Evolutionary conservation across 768 basidiomycete species (phyloP).

Genomic region (Russula foetens): DNA sequence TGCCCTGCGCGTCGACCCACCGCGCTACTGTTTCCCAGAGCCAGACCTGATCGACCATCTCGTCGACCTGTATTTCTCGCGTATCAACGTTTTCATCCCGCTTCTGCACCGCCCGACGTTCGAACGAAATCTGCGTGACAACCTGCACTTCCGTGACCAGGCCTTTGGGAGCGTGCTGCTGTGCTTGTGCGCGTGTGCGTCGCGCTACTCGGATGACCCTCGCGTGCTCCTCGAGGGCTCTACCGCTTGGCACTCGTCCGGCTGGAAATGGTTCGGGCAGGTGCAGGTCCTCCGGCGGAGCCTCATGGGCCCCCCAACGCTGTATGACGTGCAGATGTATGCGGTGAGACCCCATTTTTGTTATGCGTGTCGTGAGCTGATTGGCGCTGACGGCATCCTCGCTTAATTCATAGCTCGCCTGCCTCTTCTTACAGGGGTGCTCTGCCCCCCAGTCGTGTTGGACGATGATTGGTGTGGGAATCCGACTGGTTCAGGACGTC

Average conservation of each 20-base stretch:
- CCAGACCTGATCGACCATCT: constrained; percentile 33
- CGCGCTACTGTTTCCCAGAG: constrained; percentile 25
- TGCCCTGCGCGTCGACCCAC: neutral
- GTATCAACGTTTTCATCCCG: constrained; percentile 36
- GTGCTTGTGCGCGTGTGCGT: constrained; percentile 42
- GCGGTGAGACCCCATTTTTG: constrained; percentile 36
- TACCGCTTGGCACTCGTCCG: constrained; percentile 28
- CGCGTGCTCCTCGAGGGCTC: constrained; percentile 31
- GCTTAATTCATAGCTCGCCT: constrained; percentile 27
- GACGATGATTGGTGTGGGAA: constrained; percentile 52
- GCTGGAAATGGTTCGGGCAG: constrained; percentile 47
- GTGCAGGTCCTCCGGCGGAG: constrained; percentile 53
- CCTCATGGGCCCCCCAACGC: constrained; percentile 44
- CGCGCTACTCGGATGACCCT: constrained; percentile 45
- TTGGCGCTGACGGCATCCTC: constrained; percentile 19
- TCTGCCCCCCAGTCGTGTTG: constrained; percentile 46
- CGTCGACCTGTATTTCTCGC: constrained; percentile 41
- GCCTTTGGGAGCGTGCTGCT: constrained; percentile 41
- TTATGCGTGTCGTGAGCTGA: constrained; percentile 17
- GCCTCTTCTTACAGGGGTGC: constrained; percentile 34
- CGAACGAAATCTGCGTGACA: constrained; percentile 29
- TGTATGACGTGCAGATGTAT: constrained; percentile 68
- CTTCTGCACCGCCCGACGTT: constrained; percentile 44
- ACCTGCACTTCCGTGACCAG: constrained; percentile 33
- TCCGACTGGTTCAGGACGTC: constrained; percentile 67